phyloP scores from a whole-genome alignment of 495 filamentous ascomycete species.

The Daldinia decipiens region DNA sequence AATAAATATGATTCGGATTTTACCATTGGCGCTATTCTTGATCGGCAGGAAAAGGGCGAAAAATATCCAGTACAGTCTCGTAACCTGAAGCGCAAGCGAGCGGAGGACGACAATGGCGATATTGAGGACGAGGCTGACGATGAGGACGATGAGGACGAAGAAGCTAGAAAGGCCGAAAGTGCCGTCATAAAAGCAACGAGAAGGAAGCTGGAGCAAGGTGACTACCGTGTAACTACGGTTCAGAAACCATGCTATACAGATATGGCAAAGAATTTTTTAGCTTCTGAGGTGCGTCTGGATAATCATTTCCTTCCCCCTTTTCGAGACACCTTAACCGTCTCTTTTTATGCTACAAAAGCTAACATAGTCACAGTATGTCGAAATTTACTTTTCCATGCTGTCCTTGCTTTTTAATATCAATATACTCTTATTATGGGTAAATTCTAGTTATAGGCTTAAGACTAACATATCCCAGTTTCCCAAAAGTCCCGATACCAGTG shows the following conservation, averaged over 20 bases:
- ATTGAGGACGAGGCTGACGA: conserved; percentile 14
- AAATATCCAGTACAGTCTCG: conserved; percentile 47
- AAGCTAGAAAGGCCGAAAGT: neutral
- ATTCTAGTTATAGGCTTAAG: neutral
- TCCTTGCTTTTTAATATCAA: neutral
- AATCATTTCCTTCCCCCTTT: neutral
- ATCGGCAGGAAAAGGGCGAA: conserved; percentile 48
- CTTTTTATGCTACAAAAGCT: conserved; percentile 17
- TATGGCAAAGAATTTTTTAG: neutral
- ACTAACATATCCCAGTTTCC: conserved; percentile 35
- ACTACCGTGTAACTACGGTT: neutral
- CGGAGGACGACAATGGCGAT: conserved; percentile 29
- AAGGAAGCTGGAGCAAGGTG: neutral
- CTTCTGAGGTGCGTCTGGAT: conserved; percentile 25
- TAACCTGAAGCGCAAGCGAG: conserved; percentile 52
- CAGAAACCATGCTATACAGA: neutral
- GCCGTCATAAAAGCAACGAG: neutral
- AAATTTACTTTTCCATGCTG: neutral
- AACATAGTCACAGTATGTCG: conserved; percentile 29
- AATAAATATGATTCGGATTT: conserved; percentile 32
- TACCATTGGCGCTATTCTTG: conserved; percentile 46
- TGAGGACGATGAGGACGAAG: neutral
- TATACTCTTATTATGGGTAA: neutral
- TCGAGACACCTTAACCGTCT: neutral
- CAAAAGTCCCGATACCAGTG: conserved; percentile 13